A percentile compares a stretch with the other conserved stretches of the same genome.
These are phyloP conservation scores for Crithidia bombi DNA, from an alignment of 208 protist species.

Conservation along the genomic window DNA sequence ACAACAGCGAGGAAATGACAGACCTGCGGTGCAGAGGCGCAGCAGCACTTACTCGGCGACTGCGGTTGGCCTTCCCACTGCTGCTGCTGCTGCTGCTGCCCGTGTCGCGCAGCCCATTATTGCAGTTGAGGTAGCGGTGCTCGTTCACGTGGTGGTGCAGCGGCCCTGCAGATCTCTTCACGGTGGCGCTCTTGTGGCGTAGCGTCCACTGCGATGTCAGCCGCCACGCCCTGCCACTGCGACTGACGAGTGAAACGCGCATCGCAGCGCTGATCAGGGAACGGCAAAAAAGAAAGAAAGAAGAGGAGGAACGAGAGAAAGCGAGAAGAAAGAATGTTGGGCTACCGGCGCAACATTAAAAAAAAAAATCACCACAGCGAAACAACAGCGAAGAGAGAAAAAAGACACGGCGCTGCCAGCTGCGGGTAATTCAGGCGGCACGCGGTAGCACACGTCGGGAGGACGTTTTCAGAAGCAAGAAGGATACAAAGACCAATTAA, in stretches of 20 bases:
- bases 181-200: not conserved
- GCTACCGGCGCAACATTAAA: too few relatives aligned
- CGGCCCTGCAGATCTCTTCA: not conserved
- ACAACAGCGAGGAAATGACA: constrained; percentile 1
- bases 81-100: not conserved
- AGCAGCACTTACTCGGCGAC: too few relatives aligned
- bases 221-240: constrained; percentile 9
- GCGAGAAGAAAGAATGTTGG: not conserved
- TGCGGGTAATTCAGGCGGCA: too few relatives aligned
- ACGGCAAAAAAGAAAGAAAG: constrained; percentile 8
- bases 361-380: too few relatives aligned
- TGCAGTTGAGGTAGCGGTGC: not conserved
- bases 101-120: not conserved
- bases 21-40: not conserved
- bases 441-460: not conserved
- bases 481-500: not conserved
- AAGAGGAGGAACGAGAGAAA: not conserved
- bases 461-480: constrained; percentile 2
- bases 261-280: too few relatives aligned
- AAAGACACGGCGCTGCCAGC: too few relatives aligned
- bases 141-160: not conserved
- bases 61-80: not conserved
- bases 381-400: too few relatives aligned
- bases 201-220: not conserved
- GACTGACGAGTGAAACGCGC: not conserved